Evolutionary conservation across 1,284 basidiomycete species (phyloP).

Genomic region (Cryptococcus sp.): DNA sequence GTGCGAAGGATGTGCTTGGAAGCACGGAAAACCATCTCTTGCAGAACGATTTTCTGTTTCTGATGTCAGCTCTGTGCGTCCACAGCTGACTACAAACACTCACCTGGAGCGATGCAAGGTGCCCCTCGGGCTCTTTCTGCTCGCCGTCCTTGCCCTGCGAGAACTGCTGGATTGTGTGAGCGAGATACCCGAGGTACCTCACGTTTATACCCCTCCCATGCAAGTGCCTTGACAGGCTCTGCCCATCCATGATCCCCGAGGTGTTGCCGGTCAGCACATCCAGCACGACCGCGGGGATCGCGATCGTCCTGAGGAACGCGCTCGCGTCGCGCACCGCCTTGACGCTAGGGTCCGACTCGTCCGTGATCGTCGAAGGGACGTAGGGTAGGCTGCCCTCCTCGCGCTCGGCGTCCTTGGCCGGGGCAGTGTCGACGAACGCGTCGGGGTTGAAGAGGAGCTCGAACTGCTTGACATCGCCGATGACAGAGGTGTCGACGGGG

Average conservation of each 20-base stretch:
- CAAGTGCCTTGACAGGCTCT: slow-evolving; percentile 53
- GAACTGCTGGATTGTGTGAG: slow-evolving; percentile 50
- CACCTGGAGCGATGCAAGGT: slow-evolving; percentile 45
- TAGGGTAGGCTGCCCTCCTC: slow-evolving; percentile 15
- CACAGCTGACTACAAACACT: slow-evolving; percentile 11
- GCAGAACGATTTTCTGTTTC: slow-evolving; percentile 45
- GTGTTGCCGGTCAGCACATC: slow-evolving; percentile 54
- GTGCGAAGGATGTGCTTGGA: slow-evolving; percentile 56
- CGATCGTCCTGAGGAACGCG: slow-evolving; percentile 53
- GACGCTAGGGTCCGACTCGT: slow-evolving; percentile 54
- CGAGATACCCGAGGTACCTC: slow-evolving; percentile 55
- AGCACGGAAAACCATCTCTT: slow-evolving; percentile 58
- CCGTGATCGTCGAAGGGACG: slow-evolving; percentile 41
- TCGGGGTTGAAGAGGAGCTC: slow-evolving; percentile 58
- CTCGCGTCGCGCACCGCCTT: slow-evolving; percentile 57
- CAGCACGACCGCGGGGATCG: slow-evolving; percentile 52
- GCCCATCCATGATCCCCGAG: slow-evolving; percentile 54
- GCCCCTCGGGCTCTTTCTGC: slow-evolving; percentile 29
- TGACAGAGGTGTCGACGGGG: slow-evolving; percentile 24
- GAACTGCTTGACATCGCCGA: slow-evolving; percentile 48
- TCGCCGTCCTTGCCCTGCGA: slow-evolving; percentile 39
- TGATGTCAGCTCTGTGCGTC: slow-evolving; percentile 24
- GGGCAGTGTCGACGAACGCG: slow-evolving; percentile 55
- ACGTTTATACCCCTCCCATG: slow-evolving; percentile 60
- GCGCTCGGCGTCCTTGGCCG: slow-evolving; percentile 21